These are phyloP conservation scores for Phyllostachys edulis DNA, from an alignment of 176 grass and related monocot genomes.

Conservation along the genomic window DNA sequence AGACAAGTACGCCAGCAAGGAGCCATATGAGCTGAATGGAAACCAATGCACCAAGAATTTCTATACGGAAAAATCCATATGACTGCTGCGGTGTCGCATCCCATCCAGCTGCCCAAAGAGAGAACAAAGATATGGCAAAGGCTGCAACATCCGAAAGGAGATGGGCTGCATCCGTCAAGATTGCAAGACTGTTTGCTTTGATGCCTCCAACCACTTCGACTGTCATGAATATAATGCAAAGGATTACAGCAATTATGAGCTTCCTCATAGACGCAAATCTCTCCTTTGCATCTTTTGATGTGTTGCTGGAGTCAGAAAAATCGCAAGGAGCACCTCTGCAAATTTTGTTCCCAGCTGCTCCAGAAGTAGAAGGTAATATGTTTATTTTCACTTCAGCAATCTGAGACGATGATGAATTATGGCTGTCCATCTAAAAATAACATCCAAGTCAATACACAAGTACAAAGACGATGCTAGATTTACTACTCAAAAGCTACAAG, in stretches of 20 bases:
- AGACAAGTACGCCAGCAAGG: constrained; percentile 87
- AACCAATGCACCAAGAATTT: constrained; percentile 87
- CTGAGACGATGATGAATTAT: constrained; percentile 29
- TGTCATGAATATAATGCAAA: constrained; percentile 86
- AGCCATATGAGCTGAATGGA: constrained; percentile 99
- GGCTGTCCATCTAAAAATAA: constrained; percentile 69
- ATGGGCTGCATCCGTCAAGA: constrained; percentile 92
- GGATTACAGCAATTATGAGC: constrained; percentile 68
- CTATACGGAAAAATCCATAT: constrained; percentile 91
- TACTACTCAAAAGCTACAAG: background rate
- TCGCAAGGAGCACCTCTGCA: constrained; percentile 65
- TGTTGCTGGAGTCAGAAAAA: constrained; percentile 52
- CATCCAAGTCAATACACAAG: constrained; percentile 10
- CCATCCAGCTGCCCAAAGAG: constrained; percentile 95
- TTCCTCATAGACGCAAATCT: constrained; percentile 77
- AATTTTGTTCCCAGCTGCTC: constrained; percentile 52
- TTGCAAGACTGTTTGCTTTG: constrained; percentile 94
- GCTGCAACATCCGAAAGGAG: constrained; percentile 95
- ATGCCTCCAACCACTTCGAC: constrained; percentile 94
- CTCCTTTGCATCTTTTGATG: constrained; percentile 65
- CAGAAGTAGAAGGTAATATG: constrained; percentile 45
- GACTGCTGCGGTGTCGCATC: constrained; percentile 85
- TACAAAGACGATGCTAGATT: constrained; percentile 4
- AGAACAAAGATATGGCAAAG: constrained; percentile 93
- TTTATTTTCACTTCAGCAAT: constrained; percentile 72